Percentiles rank a stretch among this genome's conserved stretches.
Conservation (phyloP, 345 rosid genomes). For the Barbarea vulgaris region DNA sequence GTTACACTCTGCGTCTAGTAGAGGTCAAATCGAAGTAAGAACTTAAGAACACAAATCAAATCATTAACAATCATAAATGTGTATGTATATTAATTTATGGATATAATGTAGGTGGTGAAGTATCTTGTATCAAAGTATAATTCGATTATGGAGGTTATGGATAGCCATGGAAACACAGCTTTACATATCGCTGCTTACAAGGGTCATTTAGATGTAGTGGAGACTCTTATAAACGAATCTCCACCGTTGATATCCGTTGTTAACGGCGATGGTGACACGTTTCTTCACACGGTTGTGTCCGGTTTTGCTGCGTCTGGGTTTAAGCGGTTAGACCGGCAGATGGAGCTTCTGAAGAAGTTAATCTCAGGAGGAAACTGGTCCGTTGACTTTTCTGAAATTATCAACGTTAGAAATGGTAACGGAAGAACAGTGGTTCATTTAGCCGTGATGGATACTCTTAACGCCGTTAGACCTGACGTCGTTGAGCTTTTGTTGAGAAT, state of each 20-base stretch:
- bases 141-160: slow-evolving; percentile 46
- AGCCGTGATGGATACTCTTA: slow-evolving; percentile 64
- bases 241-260: slow-evolving; percentile 48
- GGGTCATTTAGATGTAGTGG: slow-evolving; percentile 64
- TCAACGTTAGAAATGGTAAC: slow-evolving; percentile 64
- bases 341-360: slow-evolving; percentile 68
- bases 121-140: slow-evolving; percentile 58
- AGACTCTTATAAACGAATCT: slow-evolving; percentile 54
- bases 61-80: background rate
- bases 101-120: slow-evolving; percentile 62
- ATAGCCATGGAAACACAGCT: slow-evolving; percentile 79
- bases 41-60: background rate
- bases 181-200: slow-evolving; percentile 82
- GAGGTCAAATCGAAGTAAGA: slow-evolving; percentile 82
- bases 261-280: slow-evolving; percentile 74
- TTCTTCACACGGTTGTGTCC: slow-evolving; percentile 84
- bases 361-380: slow-evolving; percentile 40
- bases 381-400: slow-evolving; percentile 47
- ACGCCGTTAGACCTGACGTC: slow-evolving; percentile 53
- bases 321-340: slow-evolving; percentile 68
- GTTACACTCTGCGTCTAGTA: slow-evolving; percentile 80
- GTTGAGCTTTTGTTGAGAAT: slow-evolving; percentile 73
- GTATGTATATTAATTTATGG: background rate
- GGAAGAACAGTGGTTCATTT: slow-evolving; percentile 84
- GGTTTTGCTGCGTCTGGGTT: slow-evolving; percentile 78